Conservation (phyloP, 1,284 basidiomycete species). For the Hortiboletus rubellus region DNA sequence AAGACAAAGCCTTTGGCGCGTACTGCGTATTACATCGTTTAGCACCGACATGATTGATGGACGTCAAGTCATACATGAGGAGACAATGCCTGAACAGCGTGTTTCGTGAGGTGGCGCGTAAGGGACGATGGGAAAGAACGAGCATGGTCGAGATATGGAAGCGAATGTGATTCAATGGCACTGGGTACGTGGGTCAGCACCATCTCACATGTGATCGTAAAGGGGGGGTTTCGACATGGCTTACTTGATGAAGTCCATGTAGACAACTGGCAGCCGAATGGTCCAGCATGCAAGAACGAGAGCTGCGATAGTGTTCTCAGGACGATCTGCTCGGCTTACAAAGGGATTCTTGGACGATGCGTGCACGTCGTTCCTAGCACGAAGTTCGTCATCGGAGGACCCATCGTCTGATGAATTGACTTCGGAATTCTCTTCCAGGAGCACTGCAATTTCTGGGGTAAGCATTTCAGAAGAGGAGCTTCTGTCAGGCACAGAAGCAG, state of each 20-base stretch:
- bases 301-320: slow-evolving; percentile 61
- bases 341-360: slow-evolving; percentile 15
- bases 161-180: slow-evolving; percentile 66
- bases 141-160: slow-evolving; percentile 83
- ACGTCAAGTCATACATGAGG: slow-evolving; percentile 51
- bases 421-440: slow-evolving; percentile 57
- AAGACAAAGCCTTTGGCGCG: slow-evolving; percentile 54
- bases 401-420: slow-evolving; percentile 46
- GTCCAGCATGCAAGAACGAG: slow-evolving; percentile 77
- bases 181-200: slow-evolving; percentile 39
- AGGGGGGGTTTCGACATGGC: slow-evolving; percentile 24
- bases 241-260: slow-evolving; percentile 72
- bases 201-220: not conserved
- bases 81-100: slow-evolving; percentile 62
- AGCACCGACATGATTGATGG: slow-evolving; percentile 15
- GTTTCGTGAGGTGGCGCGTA: slow-evolving; percentile 67
- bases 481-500: slow-evolving; percentile 2
- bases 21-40: slow-evolving; percentile 43
- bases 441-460: slow-evolving; percentile 51
- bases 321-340: slow-evolving; percentile 47
- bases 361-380: slow-evolving; percentile 9
- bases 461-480: slow-evolving; percentile 28
- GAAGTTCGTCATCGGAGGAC: slow-evolving; percentile 30
- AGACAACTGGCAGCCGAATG: slow-evolving; percentile 72
- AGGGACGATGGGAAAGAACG: slow-evolving; percentile 66